These are phyloP conservation scores for Asterochloris sp. DNA, from an alignment of 139 green algal genomes.

Conservation along the genomic window DNA sequence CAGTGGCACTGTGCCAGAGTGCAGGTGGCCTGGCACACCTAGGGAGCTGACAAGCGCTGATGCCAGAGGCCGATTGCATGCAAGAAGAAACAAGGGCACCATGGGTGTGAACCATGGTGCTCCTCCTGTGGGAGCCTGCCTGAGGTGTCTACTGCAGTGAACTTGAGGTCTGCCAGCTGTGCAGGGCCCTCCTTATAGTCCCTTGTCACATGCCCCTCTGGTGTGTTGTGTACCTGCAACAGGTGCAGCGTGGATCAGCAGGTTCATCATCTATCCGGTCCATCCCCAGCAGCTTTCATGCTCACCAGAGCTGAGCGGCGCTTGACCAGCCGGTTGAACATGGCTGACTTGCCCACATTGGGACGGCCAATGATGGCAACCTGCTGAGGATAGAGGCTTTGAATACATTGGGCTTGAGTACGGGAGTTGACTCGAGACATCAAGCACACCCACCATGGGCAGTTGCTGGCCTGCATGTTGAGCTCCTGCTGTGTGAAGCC, in stretches of 20 bases:
- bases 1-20: too few species aligned
- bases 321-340: slow-evolving; percentile 83
- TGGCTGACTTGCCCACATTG: slow-evolving; percentile 90
- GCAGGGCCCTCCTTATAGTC: slow-evolving; percentile 81
- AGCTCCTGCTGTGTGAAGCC: too few species aligned
- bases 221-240: slow-evolving; percentile 82
- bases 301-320: slow-evolving; percentile 64
- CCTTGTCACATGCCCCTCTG: slow-evolving; percentile 84
- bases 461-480: too few species aligned
- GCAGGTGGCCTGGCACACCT: neutral
- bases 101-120: neutral
- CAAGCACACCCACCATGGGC: too few species aligned
- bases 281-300: neutral
- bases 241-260: neutral
- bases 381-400: slow-evolving; percentile 20
- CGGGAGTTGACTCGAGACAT: too few species aligned
- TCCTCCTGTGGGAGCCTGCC: slow-evolving; percentile 19
- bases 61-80: too few species aligned
- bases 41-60: too few species aligned
- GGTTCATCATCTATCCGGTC: neutral
- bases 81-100: too few species aligned
- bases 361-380: slow-evolving; percentile 79
- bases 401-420: too few species aligned
- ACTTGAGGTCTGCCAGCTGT: slow-evolving; percentile 77
- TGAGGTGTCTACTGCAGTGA: slow-evolving; percentile 85